phyloP scores from a whole-genome alignment of 768 basidiomycete species.

The Termitomyces titanicus region DNA sequence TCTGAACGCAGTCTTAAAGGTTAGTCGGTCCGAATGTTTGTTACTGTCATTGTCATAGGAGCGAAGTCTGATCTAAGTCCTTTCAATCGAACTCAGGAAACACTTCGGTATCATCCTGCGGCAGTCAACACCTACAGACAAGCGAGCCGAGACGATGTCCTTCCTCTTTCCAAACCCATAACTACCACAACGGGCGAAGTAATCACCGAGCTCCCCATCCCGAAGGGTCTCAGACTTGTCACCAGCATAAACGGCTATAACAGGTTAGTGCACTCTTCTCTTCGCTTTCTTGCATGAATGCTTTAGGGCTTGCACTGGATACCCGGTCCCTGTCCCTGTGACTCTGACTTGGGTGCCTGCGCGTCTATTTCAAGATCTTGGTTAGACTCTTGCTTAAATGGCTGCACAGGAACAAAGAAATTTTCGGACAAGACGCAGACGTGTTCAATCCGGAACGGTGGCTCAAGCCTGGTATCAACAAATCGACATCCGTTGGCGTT shows the following conservation, averaged over 20 bases:
- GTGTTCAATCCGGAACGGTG: slow-evolving; percentile 48
- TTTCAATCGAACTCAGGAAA: slow-evolving; percentile 31
- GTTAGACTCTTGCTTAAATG: not conserved
- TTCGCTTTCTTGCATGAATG: not conserved
- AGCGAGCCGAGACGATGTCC: slow-evolving; percentile 47
- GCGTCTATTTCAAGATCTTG: not conserved
- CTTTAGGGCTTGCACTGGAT: not conserved
- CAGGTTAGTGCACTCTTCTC: slow-evolving; percentile 28
- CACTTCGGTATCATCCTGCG: slow-evolving; percentile 41
- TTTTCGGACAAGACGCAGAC: slow-evolving; percentile 47
- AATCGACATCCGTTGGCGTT: slow-evolving; percentile 41
- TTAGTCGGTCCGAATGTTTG: slow-evolving; percentile 6
- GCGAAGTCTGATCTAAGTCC: not conserved
- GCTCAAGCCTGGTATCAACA: slow-evolving; percentile 36
- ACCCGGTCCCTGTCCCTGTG: not conserved
- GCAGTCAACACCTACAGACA: slow-evolving; percentile 31
- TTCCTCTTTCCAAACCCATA: slow-evolving; percentile 56
- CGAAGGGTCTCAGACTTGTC: slow-evolving; percentile 46
- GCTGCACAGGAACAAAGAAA: slow-evolving; percentile 29
- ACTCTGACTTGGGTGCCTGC: not conserved
- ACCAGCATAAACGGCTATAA: slow-evolving; percentile 52
- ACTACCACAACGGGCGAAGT: slow-evolving; percentile 39
- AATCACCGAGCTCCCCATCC: slow-evolving; percentile 44
- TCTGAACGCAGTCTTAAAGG: slow-evolving; percentile 43
- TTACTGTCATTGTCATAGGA: not conserved